Evolutionary conservation across 495 filamentous ascomycete species (phyloP).

Genomic region (Penicillium tannophilum): DNA sequence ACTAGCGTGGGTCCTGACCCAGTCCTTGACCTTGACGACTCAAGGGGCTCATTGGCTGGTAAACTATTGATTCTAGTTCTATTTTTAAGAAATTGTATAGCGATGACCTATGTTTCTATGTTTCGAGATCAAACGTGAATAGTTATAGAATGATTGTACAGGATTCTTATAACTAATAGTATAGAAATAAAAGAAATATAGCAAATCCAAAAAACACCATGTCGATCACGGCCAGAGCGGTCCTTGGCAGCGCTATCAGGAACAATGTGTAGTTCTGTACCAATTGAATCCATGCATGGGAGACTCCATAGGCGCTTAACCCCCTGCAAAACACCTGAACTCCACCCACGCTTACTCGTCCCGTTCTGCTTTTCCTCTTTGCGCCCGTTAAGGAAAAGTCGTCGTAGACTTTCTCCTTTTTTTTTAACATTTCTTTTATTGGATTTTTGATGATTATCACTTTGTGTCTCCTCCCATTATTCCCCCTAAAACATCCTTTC

Average conservation of each 20-base stretch:
- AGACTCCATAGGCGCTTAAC: conserved; percentile 2
- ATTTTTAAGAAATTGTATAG: conserved; percentile 10
- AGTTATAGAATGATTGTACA: too few species aligned
- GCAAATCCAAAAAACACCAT: background rate
- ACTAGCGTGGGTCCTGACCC: conserved; percentile 16
- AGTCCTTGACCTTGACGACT: conserved; percentile 21
- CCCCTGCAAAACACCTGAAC: background rate
- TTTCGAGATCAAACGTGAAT: background rate
- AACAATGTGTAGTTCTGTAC: background rate
- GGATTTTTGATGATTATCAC: conserved; percentile 9
- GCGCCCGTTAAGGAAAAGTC: background rate
- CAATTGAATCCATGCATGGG: background rate
- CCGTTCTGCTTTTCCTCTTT: background rate
- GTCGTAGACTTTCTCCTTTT: conserved; percentile 1
- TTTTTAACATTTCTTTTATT: background rate
- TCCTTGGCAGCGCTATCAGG: conserved; percentile 7
- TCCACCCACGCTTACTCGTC: background rate
- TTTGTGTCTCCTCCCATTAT: conserved; percentile 19
- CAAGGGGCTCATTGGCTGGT: conserved; percentile 24
- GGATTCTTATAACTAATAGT: too few species aligned
- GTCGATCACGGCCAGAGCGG: conserved; percentile 6
- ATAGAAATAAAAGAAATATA: too few species aligned
- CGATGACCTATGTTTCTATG: background rate
- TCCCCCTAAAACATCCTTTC: conserved; percentile 24
- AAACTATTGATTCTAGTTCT: conserved; percentile 29